Percentiles rank a stretch among this genome's conserved stretches.
Evolutionary conservation across 192 early-diverging fungal genomes (phyloP).

Genomic region (Rhizophagus sp.): DNA sequence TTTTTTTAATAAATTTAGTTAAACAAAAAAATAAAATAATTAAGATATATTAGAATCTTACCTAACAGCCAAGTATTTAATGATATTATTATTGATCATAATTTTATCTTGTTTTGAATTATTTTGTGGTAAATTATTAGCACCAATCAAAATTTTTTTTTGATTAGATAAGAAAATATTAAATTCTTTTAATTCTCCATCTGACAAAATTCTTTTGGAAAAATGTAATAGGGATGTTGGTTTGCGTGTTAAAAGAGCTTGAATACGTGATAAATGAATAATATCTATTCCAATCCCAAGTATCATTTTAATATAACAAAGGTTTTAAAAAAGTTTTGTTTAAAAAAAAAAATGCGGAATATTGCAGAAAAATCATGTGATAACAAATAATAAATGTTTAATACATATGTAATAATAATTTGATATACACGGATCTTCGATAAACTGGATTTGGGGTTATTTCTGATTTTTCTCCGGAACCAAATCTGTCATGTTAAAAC

Average conservation of each 20-base stretch:
- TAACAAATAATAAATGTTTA: too few relatives aligned
- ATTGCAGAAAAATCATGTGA: too few relatives aligned
- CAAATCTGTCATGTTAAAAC: too few relatives aligned
- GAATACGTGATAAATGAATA: constrained; percentile 66
- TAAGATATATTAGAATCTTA: background rate
- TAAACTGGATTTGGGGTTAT: too few relatives aligned
- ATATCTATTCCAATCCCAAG: constrained; percentile 82
- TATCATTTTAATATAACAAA: constrained; percentile 50
- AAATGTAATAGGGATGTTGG: constrained; percentile 50
- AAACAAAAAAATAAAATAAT: background rate
- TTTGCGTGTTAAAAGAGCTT: constrained; percentile 49
- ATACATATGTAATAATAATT: too few relatives aligned
- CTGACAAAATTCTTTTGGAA: constrained; percentile 59
- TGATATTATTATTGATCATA: background rate
- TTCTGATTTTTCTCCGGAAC: too few relatives aligned
- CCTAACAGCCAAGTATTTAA: constrained; percentile 17
- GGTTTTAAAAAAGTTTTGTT: too few relatives aligned
- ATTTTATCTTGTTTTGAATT: background rate
- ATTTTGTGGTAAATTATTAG: too few relatives aligned
- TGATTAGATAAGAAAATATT: background rate
- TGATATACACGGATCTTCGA: too few relatives aligned
- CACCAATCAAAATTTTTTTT: background rate
- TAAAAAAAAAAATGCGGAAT: too few relatives aligned
- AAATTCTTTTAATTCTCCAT: constrained; percentile 42
- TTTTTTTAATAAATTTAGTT: background rate